Evolutionary conservation across 2,329 filamentous ascomycete genomes (phyloP), one percentile per base, ranked within the genome.

Genomic region (Ambrosiella cleistominuta): DNA sequence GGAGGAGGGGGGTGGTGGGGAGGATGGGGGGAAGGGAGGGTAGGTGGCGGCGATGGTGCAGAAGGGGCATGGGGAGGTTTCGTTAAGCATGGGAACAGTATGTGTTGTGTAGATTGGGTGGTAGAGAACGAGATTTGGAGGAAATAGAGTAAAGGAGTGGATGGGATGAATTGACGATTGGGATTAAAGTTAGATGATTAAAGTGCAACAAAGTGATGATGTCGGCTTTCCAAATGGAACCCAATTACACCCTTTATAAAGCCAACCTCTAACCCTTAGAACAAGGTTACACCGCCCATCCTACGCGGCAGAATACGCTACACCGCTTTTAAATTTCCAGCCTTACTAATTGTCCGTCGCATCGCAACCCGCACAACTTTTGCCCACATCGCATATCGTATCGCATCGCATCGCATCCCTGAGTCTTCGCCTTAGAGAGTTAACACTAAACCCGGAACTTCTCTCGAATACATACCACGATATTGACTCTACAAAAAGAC

Each of bases 11-110:
- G 68, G 55, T 0, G 76, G 76, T 0, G 77, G 76, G 1, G 64
- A 44, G 36, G 66, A 55, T 2, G 75, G 73, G 57, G 73, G 65
- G 68, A 72, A 77, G 1, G 78, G 70, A 0, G 69, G 62, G 66
- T 78, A 82, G 58, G 70, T 64, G 36, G 67, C 61, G 27, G 75
- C 71, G 64, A 85, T 85, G 61, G 68, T 69, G 72, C 82, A 85
- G 67, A 85, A 85, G 7, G 82, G 79, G 63, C 82, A 85, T 44
- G 61, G 37, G 11, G 56, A 52, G 39, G 39, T 19, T 15, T 45
- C 44, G 52, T 35, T 17, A 13, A 49, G 27, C 47, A 53, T 56
- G 44, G 7, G 27, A 27, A 27, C 27, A 5, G 27, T 27, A 27
- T 27, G 27, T 27, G 27, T 27, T 27, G 4, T 27, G 27, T 5